Conservation (phyloP, 169 alveolate species). For the Sarcocystis neurona region DNA sequence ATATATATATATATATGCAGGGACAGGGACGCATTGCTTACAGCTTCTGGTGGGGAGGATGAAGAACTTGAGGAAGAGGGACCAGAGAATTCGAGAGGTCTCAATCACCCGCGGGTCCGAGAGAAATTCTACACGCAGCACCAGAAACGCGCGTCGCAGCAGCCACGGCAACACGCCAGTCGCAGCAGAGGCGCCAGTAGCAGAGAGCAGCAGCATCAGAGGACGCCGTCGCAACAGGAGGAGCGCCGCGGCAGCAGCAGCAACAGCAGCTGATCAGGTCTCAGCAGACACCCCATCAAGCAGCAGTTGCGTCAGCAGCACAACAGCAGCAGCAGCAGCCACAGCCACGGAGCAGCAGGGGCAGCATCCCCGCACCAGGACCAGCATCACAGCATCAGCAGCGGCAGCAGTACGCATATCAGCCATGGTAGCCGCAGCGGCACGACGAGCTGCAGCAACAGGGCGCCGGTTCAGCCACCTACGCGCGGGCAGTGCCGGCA, state of each 20-base stretch:
- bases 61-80: conserved; percentile 61
- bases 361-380: neutral
- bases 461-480: neutral
- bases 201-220: no score
- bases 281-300: no score
- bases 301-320: no score
- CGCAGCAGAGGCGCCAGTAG: neutral
- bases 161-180: neutral
- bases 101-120: conserved; percentile 72
- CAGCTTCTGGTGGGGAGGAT: conserved; percentile 71
- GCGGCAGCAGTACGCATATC: neutral
- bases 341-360: neutral
- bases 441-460: neutral
- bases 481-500: neutral
- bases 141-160: no score
- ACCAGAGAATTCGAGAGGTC: conserved; percentile 67
- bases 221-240: no score
- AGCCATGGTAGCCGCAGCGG: neutral
- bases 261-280: no score
- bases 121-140: conserved; percentile 69
- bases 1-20: neutral
- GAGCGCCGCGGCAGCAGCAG: no score
- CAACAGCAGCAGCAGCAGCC: conserved; percentile 1
- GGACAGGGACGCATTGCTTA: no score
- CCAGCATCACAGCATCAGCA: neutral